Conservation (phyloP, 1,284 basidiomycete genomes). For the Sphagnurus paluster region DNA sequence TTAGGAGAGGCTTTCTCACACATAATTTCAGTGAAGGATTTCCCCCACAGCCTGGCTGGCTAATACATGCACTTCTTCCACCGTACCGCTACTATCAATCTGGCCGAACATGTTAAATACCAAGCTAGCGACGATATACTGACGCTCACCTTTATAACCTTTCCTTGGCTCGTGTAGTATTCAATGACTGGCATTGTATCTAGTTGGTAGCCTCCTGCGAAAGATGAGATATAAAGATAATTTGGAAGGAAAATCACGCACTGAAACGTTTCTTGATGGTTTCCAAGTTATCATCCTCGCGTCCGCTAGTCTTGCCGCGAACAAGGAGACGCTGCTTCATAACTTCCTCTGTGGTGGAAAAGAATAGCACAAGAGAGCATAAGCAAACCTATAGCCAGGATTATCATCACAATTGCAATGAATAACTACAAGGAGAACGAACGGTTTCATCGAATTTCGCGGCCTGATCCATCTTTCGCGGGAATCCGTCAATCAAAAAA, state of each 20-base stretch:
- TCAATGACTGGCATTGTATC: conserved; percentile 98
- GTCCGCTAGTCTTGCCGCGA: conserved; percentile 91
- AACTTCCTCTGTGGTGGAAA: conserved; percentile 87
- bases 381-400: conserved; percentile 64
- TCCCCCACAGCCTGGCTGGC: conserved; percentile 58
- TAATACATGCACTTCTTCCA: conserved; percentile 73
- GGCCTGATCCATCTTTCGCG: conserved; percentile 98
- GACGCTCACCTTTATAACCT: conserved; percentile 76
- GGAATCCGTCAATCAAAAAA: conserved; percentile 98
- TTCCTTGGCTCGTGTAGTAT: conserved; percentile 70
- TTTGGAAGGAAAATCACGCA: conserved; percentile 37
- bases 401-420: conserved; percentile 6
- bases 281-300: conserved; percentile 95
- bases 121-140: conserved; percentile 1
- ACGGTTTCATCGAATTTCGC: conserved; percentile 90
- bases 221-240: conserved; percentile 9
- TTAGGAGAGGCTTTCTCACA: conserved; percentile 6
- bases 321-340: conserved; percentile 88
- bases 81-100: conserved; percentile 77
- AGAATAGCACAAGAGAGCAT: conserved; percentile 84
- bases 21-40: conserved; percentile 33
- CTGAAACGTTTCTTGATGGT: conserved; percentile 97
- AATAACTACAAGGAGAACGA: conserved; percentile 25
- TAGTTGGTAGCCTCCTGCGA: conserved; percentile 81
- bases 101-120: conserved; percentile 30